Percentiles rank a stretch among this genome's conserved stretches.
phyloP scores from a whole-genome alignment of 2,329 filamentous ascomycete species.

The Fusarium falciforme region DNA sequence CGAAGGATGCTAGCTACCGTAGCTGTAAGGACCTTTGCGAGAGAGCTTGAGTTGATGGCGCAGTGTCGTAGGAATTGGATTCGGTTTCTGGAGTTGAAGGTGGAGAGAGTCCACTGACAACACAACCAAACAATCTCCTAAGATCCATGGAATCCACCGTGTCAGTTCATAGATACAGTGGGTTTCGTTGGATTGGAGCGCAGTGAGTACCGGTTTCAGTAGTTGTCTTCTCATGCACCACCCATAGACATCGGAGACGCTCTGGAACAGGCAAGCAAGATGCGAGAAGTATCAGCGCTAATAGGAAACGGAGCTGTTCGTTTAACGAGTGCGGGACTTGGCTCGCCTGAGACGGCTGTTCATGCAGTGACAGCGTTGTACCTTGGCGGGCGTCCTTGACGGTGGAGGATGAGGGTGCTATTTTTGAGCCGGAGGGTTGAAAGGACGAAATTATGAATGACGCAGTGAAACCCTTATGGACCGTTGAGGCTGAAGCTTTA shows the following conservation, averaged over 20 bases:
- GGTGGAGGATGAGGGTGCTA: background rate
- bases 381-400: background rate
- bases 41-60: background rate
- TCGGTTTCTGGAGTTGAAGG: background rate
- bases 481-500: background rate
- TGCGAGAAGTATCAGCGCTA: conserved; percentile 1
- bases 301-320: background rate
- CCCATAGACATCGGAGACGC: background rate
- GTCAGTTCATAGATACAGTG: background rate
- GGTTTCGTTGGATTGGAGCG: conserved; percentile 5
- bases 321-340: background rate
- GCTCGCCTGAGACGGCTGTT: background rate
- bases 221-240: background rate
- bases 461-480: background rate
- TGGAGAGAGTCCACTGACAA: background rate
- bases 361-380: background rate
- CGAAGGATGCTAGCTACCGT: background rate
- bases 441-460: background rate
- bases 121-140: background rate
- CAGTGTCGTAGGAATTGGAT: background rate
- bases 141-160: background rate
- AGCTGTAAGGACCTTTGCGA: background rate
- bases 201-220: background rate
- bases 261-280: background rate
- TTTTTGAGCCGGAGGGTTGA: background rate